phyloP scores from a whole-genome alignment of 2,329 filamentous ascomycete genomes.

The Colletotrichum trifolii region DNA sequence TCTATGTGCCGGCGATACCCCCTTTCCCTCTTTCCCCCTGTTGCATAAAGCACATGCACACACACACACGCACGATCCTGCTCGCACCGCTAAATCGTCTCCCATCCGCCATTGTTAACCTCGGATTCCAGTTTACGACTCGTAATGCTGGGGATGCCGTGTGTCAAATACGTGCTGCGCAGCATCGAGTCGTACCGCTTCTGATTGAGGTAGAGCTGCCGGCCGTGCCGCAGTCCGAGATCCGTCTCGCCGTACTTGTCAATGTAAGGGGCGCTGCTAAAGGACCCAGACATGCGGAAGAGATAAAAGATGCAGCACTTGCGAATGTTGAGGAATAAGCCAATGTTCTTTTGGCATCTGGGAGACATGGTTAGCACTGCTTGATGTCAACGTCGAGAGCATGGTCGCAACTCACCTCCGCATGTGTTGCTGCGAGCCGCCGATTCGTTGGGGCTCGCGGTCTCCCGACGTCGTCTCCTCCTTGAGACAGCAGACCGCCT shows the following conservation, averaged over 20 bases:
- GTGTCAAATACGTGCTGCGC: constrained; percentile 85
- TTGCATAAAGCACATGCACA: not conserved
- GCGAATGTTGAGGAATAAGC: constrained; percentile 95
- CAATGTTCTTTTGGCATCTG: constrained; percentile 89
- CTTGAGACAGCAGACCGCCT: constrained; percentile 89
- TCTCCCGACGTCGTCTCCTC: constrained; percentile 59
- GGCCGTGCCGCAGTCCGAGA: constrained; percentile 85
- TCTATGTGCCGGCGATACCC: not conserved
- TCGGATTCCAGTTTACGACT: constrained; percentile 91
- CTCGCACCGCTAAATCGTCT: constrained; percentile 68
- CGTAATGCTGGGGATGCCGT: constrained; percentile 89
- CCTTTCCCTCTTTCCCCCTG: not conserved
- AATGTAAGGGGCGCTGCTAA: constrained; percentile 89
- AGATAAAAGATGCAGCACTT: constrained; percentile 94
- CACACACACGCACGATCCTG: not conserved
- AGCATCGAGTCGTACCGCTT: constrained; percentile 91
- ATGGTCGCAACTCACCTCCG: constrained; percentile 70
- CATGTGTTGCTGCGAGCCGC: constrained; percentile 93
- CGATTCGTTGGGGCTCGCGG: constrained; percentile 64
- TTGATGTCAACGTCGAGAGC: not conserved
- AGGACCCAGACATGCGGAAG: constrained; percentile 84
- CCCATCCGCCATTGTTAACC: constrained; percentile 98
- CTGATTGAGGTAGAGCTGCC: constrained; percentile 93
- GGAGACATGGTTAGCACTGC: constrained; percentile 31
- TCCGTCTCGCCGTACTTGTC: constrained; percentile 97